Evolutionary conservation across 352 stramenopile genomes (phyloP).

Genomic region (Globisporangium megalacanthum): DNA sequence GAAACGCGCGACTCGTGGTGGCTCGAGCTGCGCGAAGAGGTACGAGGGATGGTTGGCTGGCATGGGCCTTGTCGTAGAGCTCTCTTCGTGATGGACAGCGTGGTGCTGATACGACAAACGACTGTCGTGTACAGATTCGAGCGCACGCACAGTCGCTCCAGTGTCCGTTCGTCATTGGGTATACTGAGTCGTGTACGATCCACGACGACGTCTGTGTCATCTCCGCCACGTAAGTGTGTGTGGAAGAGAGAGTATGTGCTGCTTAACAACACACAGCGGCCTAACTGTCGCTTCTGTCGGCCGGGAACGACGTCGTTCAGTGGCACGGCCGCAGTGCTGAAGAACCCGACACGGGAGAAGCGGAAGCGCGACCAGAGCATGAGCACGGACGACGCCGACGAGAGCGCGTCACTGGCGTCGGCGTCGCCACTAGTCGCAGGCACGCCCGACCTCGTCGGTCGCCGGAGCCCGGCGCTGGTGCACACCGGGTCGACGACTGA

Average conservation of each 20-base stretch:
- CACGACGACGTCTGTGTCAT: slow-evolving; percentile 97
- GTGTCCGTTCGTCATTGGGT: slow-evolving; percentile 96
- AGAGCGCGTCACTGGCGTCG: slow-evolving; percentile 19
- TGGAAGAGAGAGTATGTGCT: neutral
- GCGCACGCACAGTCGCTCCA: slow-evolving; percentile 95
- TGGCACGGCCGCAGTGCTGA: slow-evolving; percentile 72
- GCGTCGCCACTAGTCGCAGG: slow-evolving; percentile 30
- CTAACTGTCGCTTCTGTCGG: neutral
- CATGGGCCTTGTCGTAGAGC: neutral
- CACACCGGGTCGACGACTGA: slow-evolving; percentile 19
- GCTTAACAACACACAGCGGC: neutral
- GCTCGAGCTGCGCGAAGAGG: slow-evolving; percentile 95
- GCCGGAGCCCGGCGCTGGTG: slow-evolving; percentile 43
- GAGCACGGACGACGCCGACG: slow-evolving; percentile 36
- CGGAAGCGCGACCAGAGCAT: slow-evolving; percentile 22
- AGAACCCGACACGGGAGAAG: slow-evolving; percentile 52
- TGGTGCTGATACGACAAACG: neutral
- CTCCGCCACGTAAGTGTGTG: slow-evolving; percentile 82
- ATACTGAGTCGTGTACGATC: slow-evolving; percentile 95
- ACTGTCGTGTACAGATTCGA: slow-evolving; percentile 62
- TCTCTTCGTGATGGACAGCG: neutral
- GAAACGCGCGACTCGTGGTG: slow-evolving; percentile 98
- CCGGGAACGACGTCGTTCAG: slow-evolving; percentile 13
- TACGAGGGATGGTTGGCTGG: slow-evolving; percentile 8
- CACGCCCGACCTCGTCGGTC: slow-evolving; percentile 31